Base-by-base conservation (phyloP, 2,329 filamentous ascomycete species). In the Arthrobotrys iridis region DNA sequence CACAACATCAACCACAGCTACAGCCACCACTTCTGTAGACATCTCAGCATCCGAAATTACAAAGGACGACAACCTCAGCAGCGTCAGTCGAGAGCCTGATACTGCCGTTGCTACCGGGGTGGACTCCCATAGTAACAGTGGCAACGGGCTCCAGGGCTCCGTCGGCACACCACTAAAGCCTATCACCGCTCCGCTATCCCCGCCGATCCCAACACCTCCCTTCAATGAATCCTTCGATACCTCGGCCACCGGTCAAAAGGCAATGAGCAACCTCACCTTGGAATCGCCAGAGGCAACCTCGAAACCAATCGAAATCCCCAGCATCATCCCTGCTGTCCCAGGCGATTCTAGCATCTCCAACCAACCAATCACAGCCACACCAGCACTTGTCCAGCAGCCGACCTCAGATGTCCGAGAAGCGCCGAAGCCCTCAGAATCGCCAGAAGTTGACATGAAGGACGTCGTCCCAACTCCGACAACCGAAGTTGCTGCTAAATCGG, bases 221-320 rank as follows among this genome's bases (percentile, higher is more conserved):
- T 79, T 80, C 67, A 78, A 79, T 57, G 76, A 79, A 64, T 80
- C 81, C 79, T 80, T 80, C 18, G 82, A 80, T 63, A 77, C 72
- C 57, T 67, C 78, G 26, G 71, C 37, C 22, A 48, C 52, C 8
- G 71, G 48, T 5, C 71, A 68, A 59, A 77, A 78, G 8, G 79
- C 78, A 24, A 78, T 80, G 50, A 78, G 77, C 35, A 79, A 79
- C 40, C 52, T 80, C 20, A 77, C 79, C 46, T 77, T 80, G 37
- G 79, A 77, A n/a, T 80, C 79, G 8, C 79, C 79, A 24, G 75
- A 77, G 13, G 63, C 74, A 15, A 77, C 77, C 41, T 77, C 74
- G 24, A 75, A 75, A 43, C 71, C 63, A 10, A 4, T 45, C 48
- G 63, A 67, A 52, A 40, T 33, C 24, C 48, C 77, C 67, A 57